Percentiles rank a stretch among this genome's conserved stretches.
Conservation (phyloP, 345 rosid species). For the Mercurialis annua region DNA sequence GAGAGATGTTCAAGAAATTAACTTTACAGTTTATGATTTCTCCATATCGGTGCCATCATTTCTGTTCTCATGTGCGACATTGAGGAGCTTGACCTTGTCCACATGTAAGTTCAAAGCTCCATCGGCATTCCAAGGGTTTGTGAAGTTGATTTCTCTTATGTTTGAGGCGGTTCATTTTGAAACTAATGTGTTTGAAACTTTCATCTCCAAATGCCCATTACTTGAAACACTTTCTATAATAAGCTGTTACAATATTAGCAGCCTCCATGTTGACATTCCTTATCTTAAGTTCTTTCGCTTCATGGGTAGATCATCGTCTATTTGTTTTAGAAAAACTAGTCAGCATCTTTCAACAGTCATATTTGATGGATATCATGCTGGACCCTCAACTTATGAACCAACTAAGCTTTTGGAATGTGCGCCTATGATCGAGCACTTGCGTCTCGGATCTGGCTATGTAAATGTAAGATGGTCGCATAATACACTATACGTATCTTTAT, state of each 20-base stretch:
- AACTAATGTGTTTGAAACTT: neutral
- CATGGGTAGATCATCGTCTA: neutral
- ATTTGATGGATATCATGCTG: no score
- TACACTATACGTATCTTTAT: no score
- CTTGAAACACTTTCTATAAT: neutral
- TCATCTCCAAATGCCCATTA: neutral
- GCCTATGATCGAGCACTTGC: no score
- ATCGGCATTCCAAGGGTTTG: neutral
- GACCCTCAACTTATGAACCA: no score
- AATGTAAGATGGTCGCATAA: no score
- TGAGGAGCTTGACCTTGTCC: no score
- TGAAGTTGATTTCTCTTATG: neutral
- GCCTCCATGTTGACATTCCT: neutral
- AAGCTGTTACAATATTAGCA: neutral
- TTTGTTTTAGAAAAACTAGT: neutral
- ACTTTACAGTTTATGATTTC: no score
- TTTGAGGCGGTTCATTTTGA: neutral
- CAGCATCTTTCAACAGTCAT: neutral
- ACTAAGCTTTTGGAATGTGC: no score
- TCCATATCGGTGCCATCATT: no score
- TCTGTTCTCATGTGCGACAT: no score
- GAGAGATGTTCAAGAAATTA: no score
- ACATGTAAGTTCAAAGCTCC: neutral
- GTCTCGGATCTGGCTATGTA: no score
- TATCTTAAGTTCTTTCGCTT: neutral